These are phyloP conservation scores for Cryptococcus sp. DNA, from an alignment of 1,284 basidiomycete species.

Conservation along the genomic window DNA sequence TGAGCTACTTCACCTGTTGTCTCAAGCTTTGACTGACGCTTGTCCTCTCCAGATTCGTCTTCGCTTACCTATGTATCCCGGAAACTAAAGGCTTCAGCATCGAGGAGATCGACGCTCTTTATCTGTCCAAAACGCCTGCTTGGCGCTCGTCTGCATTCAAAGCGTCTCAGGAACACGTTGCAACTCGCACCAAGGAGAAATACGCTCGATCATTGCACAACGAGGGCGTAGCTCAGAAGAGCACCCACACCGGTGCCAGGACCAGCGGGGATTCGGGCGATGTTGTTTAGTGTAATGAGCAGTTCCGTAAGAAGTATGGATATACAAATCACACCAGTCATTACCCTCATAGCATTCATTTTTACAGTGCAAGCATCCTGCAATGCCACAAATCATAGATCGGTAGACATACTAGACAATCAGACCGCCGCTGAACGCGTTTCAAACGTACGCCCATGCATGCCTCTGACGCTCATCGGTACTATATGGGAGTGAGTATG, in stretches of 20 bases:
- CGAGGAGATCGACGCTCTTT: constrained; percentile 52
- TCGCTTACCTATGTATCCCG: constrained; percentile 53
- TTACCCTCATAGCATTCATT: no score
- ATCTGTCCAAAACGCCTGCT: constrained; percentile 47
- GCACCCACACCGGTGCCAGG: constrained; percentile 20
- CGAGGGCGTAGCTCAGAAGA: constrained; percentile 22
- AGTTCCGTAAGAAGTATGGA: no score
- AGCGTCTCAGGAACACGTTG: constrained; percentile 19
- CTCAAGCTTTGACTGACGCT: neutral
- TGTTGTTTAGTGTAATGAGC: neutral
- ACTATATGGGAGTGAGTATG: no score
- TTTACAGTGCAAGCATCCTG: neutral
- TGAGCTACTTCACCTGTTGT: constrained; percentile 5
- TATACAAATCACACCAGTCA: no score
- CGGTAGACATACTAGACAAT: no score
- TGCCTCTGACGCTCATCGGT: no score
- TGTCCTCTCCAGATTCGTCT: constrained; percentile 21
- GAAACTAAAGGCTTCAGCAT: constrained; percentile 50
- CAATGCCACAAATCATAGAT: no score
- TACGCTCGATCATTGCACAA: constrained; percentile 29
- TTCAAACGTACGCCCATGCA: no score
- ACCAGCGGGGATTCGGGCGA: constrained; percentile 18
- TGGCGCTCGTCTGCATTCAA: constrained; percentile 38
- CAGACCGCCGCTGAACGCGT: no score
- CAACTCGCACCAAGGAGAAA: constrained; percentile 29